Conservation (phyloP, 192 early-diverging fungal genomes). For the Allomyces arbusculus region DNA sequence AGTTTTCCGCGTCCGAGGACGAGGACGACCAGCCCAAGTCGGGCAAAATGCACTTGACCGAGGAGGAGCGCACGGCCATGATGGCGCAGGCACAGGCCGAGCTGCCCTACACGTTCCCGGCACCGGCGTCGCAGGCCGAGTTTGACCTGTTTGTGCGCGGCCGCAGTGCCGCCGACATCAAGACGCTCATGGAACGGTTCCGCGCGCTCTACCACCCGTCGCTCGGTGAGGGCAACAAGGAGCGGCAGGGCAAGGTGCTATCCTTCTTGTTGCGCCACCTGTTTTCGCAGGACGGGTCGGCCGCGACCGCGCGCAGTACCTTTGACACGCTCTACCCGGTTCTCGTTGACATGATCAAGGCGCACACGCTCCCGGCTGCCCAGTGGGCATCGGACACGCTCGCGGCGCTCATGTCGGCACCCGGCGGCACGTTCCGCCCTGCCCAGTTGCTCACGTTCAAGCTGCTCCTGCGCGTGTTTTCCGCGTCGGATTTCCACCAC, state of each 20-base stretch:
- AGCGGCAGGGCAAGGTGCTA: slow-evolving; percentile 45
- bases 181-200: slow-evolving; percentile 57
- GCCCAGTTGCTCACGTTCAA: slow-evolving; percentile 46
- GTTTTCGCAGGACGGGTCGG: slow-evolving; percentile 12
- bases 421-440: slow-evolving; percentile 1
- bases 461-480: slow-evolving; percentile 55
- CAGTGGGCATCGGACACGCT: slow-evolving; percentile 2
- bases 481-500: slow-evolving; percentile 82
- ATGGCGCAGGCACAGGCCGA: slow-evolving; percentile 18
- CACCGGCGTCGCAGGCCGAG: slow-evolving; percentile 48
- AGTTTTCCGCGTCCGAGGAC: slow-evolving; percentile 7
- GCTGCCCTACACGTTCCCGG: slow-evolving; percentile 66
- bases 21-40: slow-evolving; percentile 17
- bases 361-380: not conserved
- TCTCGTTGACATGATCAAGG: slow-evolving; percentile 4
- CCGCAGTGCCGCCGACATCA: slow-evolving; percentile 42
- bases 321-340: not conserved
- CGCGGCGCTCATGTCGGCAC: not conserved
- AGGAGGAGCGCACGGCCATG: slow-evolving; percentile 5
- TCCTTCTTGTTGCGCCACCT: slow-evolving; percentile 48
- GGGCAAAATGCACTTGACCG: not conserved
- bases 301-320: not conserved
- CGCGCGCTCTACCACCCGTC: slow-evolving; percentile 66
- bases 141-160: slow-evolving; percentile 44
- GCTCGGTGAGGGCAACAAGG: slow-evolving; percentile 58